Percentiles rank a stretch among this genome's conserved stretches.
Conservation (phyloP, 495 filamentous ascomycete genomes). For the Hyaloscypha variabilis region DNA sequence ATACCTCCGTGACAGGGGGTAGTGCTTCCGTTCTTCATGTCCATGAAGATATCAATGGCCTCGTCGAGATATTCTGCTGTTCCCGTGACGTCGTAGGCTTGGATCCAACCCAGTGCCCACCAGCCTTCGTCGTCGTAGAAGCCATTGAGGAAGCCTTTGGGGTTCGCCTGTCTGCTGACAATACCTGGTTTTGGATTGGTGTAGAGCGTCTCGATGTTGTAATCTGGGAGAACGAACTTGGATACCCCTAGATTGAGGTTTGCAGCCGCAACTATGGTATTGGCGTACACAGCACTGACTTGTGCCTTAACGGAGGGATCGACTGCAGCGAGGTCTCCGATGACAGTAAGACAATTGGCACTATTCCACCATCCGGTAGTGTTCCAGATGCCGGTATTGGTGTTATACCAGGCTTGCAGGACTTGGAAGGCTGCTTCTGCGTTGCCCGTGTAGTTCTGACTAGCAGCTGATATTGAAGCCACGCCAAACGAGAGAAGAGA, state of each 20-base stretch:
- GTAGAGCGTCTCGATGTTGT: slow-evolving; percentile 15
- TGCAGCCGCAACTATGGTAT: slow-evolving; percentile 38
- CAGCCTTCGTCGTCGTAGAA: slow-evolving; percentile 75
- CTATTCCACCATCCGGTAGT: slow-evolving; percentile 78
- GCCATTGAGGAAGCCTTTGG: slow-evolving; percentile 58
- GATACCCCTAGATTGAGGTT: slow-evolving; percentile 31
- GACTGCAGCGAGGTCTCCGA: slow-evolving; percentile 61
- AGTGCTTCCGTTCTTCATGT: slow-evolving; percentile 56
- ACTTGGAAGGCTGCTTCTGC: slow-evolving; percentile 48
- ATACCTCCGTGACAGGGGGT: slow-evolving; percentile 61
- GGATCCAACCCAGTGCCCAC: slow-evolving; percentile 72
- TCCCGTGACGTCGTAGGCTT: slow-evolving; percentile 63
- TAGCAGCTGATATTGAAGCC: not conserved
- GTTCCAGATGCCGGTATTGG: slow-evolving; percentile 62
- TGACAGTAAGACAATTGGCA: slow-evolving; percentile 66
- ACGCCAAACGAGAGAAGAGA: slow-evolving; percentile 4
- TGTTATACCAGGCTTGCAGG: slow-evolving; percentile 68
- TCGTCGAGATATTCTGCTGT: slow-evolving; percentile 54
- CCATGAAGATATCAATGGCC: slow-evolving; percentile 62
- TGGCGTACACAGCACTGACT: slow-evolving; percentile 34
- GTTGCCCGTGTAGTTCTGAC: slow-evolving; percentile 18
- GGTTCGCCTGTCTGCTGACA: slow-evolving; percentile 16
- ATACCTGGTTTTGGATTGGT: not conserved
- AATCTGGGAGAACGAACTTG: slow-evolving; percentile 28
- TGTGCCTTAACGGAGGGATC: slow-evolving; percentile 34